phyloP scores from a whole-genome alignment of 345 rosid genomes.

The Euphorbia pulcherrima region DNA sequence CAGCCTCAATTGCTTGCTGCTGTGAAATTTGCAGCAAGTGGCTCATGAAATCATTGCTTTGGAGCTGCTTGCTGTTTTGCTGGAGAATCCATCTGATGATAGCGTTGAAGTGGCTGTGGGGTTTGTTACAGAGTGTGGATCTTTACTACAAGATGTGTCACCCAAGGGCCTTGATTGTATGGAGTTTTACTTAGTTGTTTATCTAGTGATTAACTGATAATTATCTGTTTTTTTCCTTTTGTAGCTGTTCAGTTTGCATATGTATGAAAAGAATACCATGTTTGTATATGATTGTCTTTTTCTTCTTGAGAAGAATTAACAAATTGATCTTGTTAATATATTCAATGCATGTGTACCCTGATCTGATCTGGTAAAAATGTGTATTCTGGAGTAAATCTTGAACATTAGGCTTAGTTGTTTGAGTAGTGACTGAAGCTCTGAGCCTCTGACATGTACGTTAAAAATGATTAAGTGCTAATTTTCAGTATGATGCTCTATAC shows the following conservation, averaged over 20 bases:
- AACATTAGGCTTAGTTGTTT: too few species aligned
- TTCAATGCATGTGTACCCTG: neutral
- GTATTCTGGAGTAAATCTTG: too few species aligned
- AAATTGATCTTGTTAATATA: neutral
- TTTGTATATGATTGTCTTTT: neutral
- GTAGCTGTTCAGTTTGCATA: neutral
- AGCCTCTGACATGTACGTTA: neutral
- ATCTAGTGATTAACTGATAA: neutral
- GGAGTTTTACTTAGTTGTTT: neutral
- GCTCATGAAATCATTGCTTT: slow-evolving; percentile 80
- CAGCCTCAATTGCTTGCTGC: slow-evolving; percentile 95
- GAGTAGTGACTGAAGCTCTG: too few species aligned
- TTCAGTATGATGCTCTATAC: neutral
- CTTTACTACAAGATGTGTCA: slow-evolving; percentile 79
- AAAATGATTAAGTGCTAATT: neutral
- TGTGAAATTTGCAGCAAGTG: slow-evolving; percentile 88
- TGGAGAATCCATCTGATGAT: slow-evolving; percentile 77
- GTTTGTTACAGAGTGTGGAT: slow-evolving; percentile 84
- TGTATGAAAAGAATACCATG: neutral
- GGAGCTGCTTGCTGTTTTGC: slow-evolving; percentile 68
- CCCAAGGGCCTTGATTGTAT: slow-evolving; percentile 81
- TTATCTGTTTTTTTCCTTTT: neutral
- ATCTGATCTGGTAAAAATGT: too few species aligned
- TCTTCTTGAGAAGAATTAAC: neutral
- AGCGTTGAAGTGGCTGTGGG: slow-evolving; percentile 98